Evolutionary conservation across 495 filamentous ascomycete species (phyloP).

Genomic region (Hypoxylon rickii): DNA sequence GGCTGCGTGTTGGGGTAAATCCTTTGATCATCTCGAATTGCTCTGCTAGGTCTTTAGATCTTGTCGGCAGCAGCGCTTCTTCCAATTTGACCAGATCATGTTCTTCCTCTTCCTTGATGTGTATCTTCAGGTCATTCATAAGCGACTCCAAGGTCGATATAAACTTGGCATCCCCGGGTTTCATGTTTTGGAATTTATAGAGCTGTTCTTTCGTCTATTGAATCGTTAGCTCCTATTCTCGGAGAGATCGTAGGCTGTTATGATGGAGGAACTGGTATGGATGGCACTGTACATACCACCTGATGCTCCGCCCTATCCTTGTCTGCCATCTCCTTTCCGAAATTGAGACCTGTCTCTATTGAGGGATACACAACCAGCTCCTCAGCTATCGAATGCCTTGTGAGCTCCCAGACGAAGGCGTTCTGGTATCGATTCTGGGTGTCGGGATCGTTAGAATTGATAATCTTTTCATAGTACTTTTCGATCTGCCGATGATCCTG

Average conservation of each 20-base stretch:
- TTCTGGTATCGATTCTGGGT: constrained; percentile 64
- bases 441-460: constrained; percentile 52
- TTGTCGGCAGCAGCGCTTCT: constrained; percentile 41
- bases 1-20: constrained; percentile 63
- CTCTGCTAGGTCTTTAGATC: constrained; percentile 44
- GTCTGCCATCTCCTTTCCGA: constrained; percentile 57
- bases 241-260: constrained; percentile 1
- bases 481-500: constrained; percentile 68
- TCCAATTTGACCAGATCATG: constrained; percentile 63
- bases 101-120: constrained; percentile 66
- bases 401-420: constrained; percentile 72
- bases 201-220: constrained; percentile 70
- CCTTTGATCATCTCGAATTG: too few species aligned
- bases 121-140: constrained; percentile 54
- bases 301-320: constrained; percentile 66
- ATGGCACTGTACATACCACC: constrained; percentile 44
- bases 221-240: too few species aligned
- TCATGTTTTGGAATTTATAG: constrained; percentile 63
- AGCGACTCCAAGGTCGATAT: constrained; percentile 55
- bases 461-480: constrained; percentile 60
- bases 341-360: constrained; percentile 60
- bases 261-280: neutral
- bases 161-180: constrained; percentile 53
- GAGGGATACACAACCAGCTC: constrained; percentile 73
- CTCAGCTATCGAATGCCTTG: constrained; percentile 67